Evolutionary conservation across 371 early-diverging fungal genomes (phyloP), one percentile per base, ranked within the genome.

Genomic region (Rhizopus microsporus): DNA sequence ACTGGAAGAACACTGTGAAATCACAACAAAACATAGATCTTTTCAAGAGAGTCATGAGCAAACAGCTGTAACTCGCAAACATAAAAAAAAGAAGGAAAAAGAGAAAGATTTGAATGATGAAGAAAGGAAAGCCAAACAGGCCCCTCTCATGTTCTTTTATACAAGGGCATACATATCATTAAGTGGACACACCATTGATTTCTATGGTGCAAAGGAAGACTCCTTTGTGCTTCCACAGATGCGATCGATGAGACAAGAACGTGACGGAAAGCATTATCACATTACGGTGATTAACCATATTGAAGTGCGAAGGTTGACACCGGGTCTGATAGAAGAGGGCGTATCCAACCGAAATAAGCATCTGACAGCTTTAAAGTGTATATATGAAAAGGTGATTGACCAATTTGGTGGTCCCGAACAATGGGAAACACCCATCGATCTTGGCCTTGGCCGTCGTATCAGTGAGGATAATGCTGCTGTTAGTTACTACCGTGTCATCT

Each of bases 351-450:
- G 39, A 16, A 31, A 37, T 9, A 10, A 12, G 12, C 56, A 44
- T 13, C 34, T 7, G 3, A 6, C 17, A 1, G 38, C 38, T 3
- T 39, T 51, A 12, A 23, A 37, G 4, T 8, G 9, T 10, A 5
- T 45, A 4, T 10, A 29, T 7, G 2, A 46, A 12, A 3, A 15
- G 4, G 16, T 56, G 9, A 8, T 32, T 2, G 3, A 46, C 16
- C 40, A 49, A 15, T 58, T 54, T 23, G 67, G 67, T 1, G 4
- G 2, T 4, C 37, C 42, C 0, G 23, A 39, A 6, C 10, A 4
- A 7, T 68, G 68, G 68, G 38, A 44, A 16, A 48, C n/a, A 15
- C 68, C 68, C 7, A 29, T 60, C 8, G 68, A 68, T 55, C 54
- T 68, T 39, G 68, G 68, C 3, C 5, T 63, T 4, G 68, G 68